Evolutionary conservation across 2,329 filamentous ascomycete species (phyloP), one percentile per base, ranked within the genome.

Genomic region (Claviceps digitariae): DNA sequence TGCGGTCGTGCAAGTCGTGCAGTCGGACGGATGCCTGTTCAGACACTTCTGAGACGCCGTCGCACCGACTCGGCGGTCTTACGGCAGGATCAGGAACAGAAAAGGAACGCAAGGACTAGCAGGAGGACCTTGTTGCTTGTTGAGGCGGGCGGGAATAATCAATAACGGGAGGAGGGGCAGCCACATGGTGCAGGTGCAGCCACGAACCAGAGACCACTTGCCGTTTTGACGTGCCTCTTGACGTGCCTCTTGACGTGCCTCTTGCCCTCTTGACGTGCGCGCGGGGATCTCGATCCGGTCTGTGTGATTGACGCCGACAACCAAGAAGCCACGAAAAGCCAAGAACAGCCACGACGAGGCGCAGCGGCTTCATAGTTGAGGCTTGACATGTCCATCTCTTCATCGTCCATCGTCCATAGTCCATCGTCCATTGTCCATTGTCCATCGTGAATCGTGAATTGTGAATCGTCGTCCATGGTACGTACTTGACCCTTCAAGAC

Each of bases 51-150:
- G 45, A 47, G 52, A 27, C 51, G 51, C 48, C 46, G 55, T 47
- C 29, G 43, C 54, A 50, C 44, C 21, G 51, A 46, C 56, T 57
- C 56, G 55, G 40, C 55, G 48, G 20, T 34, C 29, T 43, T 27
- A 51, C 21, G 29, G 54, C 36, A 51, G 36, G 49, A 45, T 10
- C 20, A 13, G 31, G 27, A 21, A 36, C 23, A 44, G 21, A 36
- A 17, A 27, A 4, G 15, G 40, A 25, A 45, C 23, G 41, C 25
- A 29, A 17, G 41, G 41, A 44, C 41, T 44, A 44, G 41, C 41
- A 44, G 41, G 12, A 25, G 41, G 41, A 15, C 23, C 41, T 21
- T 44, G 41, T 21, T 44, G 41, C 41, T 21, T 44, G 41, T 21
- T 44, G 41, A 44, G 23, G 41, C 41, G 41, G 23, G 41, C 41